phyloP scores from a whole-genome alignment of 2,329 filamentous ascomycete species.

The Pseudogymnoascus sp. region DNA sequence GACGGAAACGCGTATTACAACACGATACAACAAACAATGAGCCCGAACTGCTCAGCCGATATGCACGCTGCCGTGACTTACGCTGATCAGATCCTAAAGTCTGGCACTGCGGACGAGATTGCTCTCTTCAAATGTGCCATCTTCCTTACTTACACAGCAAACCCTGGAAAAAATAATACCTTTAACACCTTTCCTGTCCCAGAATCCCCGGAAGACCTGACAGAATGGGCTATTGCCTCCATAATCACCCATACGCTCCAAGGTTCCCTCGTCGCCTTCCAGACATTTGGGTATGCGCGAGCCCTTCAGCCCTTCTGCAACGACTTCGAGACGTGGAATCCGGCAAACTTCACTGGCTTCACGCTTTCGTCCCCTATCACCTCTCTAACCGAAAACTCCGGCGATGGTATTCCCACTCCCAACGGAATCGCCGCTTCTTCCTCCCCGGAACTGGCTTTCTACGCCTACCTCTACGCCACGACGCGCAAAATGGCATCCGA shows the following conservation, averaged over 20 bases:
- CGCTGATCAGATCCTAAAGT: conserved; percentile 13
- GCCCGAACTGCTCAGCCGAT: conserved; percentile 16
- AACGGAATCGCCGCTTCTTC: background rate
- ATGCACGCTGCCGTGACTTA: conserved; percentile 16
- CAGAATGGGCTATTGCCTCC: background rate
- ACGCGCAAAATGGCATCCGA: background rate
- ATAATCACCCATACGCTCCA: background rate
- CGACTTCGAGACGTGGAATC: background rate
- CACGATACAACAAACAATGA: conserved; percentile 15
- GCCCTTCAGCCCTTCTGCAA: background rate
- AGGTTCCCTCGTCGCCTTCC: background rate
- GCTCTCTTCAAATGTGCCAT: conserved; percentile 13
- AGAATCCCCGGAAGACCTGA: background rate
- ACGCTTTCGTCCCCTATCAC: background rate
- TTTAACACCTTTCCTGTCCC: background rate
- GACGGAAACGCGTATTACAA: conserved; percentile 14
- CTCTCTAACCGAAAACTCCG: background rate
- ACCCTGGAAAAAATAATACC: background rate
- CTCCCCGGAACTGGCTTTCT: background rate
- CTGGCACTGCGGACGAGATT: conserved; percentile 13
- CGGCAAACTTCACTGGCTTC: background rate
- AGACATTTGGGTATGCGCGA: background rate
- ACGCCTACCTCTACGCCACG: background rate
- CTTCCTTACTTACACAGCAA: conserved; percentile 7
- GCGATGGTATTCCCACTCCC: background rate